Evolutionary conservation across 148 eudicot genomes (phyloP).

Genomic region (Cornus suecica): DNA sequence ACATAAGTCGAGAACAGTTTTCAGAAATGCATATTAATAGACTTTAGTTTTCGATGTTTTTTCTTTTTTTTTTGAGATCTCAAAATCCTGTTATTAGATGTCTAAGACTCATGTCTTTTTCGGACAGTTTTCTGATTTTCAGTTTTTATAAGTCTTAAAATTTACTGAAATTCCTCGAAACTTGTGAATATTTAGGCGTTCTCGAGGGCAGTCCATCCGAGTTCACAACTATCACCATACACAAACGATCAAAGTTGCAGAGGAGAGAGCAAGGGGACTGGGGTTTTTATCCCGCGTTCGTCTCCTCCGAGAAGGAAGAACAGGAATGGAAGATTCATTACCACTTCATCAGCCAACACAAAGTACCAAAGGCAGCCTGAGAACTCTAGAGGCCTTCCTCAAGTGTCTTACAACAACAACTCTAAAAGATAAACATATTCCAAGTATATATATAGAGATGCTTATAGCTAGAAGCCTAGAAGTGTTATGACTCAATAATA

Average conservation of each 20-base stretch:
- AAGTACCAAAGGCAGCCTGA: slow-evolving; percentile 29
- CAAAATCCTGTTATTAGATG: too few species aligned
- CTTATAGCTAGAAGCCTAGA: not conserved
- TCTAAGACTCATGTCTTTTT: too few species aligned
- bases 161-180: too few species aligned
- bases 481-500: not conserved
- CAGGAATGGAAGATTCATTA: slow-evolving; percentile 33
- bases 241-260: slow-evolving; percentile 31
- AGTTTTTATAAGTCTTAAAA: too few species aligned
- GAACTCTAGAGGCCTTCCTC: slow-evolving; percentile 27
- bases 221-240: slow-evolving; percentile 30
- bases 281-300: slow-evolving; percentile 77
- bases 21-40: too few species aligned
- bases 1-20: too few species aligned
- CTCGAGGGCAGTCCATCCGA: slow-evolving; percentile 32
- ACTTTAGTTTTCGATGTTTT: too few species aligned
- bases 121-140: too few species aligned
- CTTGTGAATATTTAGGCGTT: slow-evolving; percentile 26
- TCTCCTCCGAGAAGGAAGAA: slow-evolving; percentile 49
- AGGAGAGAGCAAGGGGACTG: slow-evolving; percentile 80
- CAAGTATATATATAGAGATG: slow-evolving; percentile 14
- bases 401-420: slow-evolving; percentile 19
- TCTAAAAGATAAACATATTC: slow-evolving; percentile 26
- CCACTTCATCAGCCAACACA: slow-evolving; percentile 23
- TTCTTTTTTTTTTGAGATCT: too few species aligned